Evolutionary conservation across 2,329 filamentous ascomycete genomes (phyloP), one percentile per base, ranked within the genome.

Genomic region (Colletotrichum echinochloae): DNA sequence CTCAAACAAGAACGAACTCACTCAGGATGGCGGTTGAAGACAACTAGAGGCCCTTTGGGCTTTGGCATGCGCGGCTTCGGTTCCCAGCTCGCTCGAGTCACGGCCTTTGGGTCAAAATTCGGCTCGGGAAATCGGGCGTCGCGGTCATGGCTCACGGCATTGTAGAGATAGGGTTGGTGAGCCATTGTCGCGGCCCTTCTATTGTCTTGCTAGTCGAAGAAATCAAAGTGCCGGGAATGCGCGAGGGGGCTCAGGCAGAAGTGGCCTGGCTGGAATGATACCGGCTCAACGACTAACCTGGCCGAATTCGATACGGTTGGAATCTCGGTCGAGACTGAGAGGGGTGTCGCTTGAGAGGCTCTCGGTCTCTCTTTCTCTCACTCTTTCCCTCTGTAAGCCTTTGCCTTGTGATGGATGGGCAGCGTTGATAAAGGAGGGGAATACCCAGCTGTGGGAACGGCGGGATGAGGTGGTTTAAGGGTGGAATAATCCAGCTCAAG

Each of bases 1-100:
- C n/a, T 18, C 16, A 18, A 51, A 28, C 23, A 46, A 23, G 28
- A 33, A 33, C 35, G 14, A 23, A 83, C 90, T 77, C 86, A 94
- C 91, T 98, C 94, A 1, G 95, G 94, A 80, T 97, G 95, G 68
- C 89, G 87, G 80, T 97, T 96, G 85, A 97, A 92, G 70, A 92
- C 88, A 73, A 98, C 83, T 73, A 97, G 83, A 16, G 94, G 94
- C 0, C 94, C 94, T 63, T 92, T 86, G 54, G 86, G 87, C 85
- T 92, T 91, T 51, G 88, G 86, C 76, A 87, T 90, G 33, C 82
- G 84, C 49, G 88, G 84, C 64, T 89, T 88, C 16, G 89, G 87
- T 77, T 89, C 84, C 84, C 89, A 93, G 81, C 92, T 95, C 72
- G 93, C 92, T 78, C 94, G 88, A 28, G 94, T 95, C 59, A 94